These are phyloP conservation scores for Penicillium italicum DNA, from an alignment of 2,329 filamentous ascomycete genomes.

Conservation along the genomic window DNA sequence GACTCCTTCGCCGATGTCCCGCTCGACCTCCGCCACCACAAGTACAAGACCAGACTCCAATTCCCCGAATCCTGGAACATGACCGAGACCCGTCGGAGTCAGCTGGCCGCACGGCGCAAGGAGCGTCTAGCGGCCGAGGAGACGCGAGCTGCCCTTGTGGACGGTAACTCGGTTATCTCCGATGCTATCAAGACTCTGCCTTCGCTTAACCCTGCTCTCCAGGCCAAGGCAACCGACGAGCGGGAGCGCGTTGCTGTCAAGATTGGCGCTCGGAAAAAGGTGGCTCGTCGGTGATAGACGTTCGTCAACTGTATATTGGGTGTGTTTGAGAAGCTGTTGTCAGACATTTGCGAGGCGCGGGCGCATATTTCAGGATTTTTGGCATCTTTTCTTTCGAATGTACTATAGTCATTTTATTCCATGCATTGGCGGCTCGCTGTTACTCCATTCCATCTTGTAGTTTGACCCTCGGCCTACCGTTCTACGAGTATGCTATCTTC, in stretches of 20 bases:
- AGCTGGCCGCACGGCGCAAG: conserved; percentile 61
- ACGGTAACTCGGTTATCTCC: conserved; percentile 42
- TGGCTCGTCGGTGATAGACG: conserved; percentile 17
- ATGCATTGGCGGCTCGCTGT: conserved; percentile 21
- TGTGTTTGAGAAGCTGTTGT: conserved; percentile 25
- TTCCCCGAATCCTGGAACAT: conserved; percentile 85
- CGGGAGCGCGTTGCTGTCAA: conserved; percentile 28
- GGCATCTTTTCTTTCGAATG: conserved; percentile 26
- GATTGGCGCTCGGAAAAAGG: conserved; percentile 23
- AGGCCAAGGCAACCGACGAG: conserved; percentile 23
- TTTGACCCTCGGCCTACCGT: neutral
- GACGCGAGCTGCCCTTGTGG: conserved; percentile 56
- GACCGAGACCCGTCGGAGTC: conserved; percentile 63
- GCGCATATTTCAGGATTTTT: conserved; percentile 31
- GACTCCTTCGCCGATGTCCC: conserved; percentile 89
- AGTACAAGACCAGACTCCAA: conserved; percentile 59
- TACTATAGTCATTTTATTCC: conserved; percentile 27
- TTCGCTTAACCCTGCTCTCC: conserved; percentile 31
- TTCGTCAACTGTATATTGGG: conserved; percentile 18
- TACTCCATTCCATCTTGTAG: neutral
- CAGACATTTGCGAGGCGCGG: conserved; percentile 34
- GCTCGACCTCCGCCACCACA: conserved; percentile 82
- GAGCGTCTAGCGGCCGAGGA: conserved; percentile 55
- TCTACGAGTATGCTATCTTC: neutral
- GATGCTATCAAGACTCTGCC: conserved; percentile 34